Base-by-base conservation (phyloP, 2,329 filamentous ascomycete species). In the Sclerotinia spermophila region DNA sequence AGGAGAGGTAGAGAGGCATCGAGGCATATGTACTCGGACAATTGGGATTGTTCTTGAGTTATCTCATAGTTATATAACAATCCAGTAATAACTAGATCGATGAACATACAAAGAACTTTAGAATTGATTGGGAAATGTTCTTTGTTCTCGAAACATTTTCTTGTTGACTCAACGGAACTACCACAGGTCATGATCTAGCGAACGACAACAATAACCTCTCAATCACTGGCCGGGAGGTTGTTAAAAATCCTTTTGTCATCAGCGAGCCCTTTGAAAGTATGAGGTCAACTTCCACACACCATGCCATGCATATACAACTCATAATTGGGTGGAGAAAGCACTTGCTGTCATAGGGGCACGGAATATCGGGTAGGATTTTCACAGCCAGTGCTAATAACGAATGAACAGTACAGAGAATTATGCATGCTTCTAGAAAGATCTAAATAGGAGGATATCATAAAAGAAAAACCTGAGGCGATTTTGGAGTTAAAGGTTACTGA, bases 291-390 rank as follows among this genome's bases (percentile, higher is more conserved):
- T 58, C 62, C 19, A 44, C 8, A n/a, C 42, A 35, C 5, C 35
- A 42, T 56, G 65, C 10, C 19, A 67, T 67, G 53, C 65, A 67
- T 58, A 35, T 53, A 67, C 65, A 67, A 61, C 67, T 61, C 42
- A 61, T 67, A 61, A 61, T 40, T 40, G 53, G 48, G 53, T 61
- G 67, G 55, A 68, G 65, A 67, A 67, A 58, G 51, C 38, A 67
- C 53, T 67, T 67, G 65, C 51, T 56, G 42, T 58, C 27, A 56
- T 56, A 58, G 40, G 51, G 44, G 61, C 21, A 27, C 45, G 8
- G 38, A 58, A 42, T 10, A n/a, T 27, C 44, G 51, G 48, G 33
- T 61, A 68, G 53, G 53, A 58, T 59, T 67, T 33, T 8, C 3
- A 13, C 24, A 58, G 11, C 30, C 53, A 45, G n/a, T n/a, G 17